Evolutionary conservation across 1,284 basidiomycete genomes (phyloP).

Genomic region (Pyrrhoderma lamaoense): DNA sequence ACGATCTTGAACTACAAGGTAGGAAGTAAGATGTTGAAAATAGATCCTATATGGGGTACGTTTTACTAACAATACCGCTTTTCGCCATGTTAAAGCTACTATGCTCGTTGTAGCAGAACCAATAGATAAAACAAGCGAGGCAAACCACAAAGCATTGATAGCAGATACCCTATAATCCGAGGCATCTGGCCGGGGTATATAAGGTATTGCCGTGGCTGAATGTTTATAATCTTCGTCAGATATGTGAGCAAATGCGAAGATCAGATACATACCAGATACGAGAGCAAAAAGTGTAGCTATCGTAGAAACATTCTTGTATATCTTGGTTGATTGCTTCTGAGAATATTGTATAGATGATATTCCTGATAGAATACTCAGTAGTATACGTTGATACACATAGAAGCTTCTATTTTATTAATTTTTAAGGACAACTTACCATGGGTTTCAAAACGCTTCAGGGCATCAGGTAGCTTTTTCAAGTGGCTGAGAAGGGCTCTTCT

Average conservation of each 20-base stretch:
- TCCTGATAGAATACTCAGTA: neutral
- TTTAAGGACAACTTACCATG: no score
- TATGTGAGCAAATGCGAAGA: neutral
- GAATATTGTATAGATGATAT: constrained; percentile 2
- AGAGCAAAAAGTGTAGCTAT: constrained; percentile 8
- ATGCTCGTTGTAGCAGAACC: neutral
- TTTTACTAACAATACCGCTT: constrained; percentile 4
- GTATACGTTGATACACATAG: no score
- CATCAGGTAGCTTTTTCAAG: no score
- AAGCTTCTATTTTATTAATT: no score
- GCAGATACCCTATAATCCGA: neutral
- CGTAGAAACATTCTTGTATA: neutral
- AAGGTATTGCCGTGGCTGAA: constrained; percentile 4
- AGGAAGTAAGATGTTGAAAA: neutral
- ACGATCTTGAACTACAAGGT: constrained; percentile 11
- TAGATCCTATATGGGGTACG: no score
- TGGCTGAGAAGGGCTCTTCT: no score
- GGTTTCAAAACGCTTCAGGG: no score
- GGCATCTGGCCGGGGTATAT: neutral
- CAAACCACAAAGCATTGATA: constrained; percentile 2
- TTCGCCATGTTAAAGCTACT: constrained; percentile 1
- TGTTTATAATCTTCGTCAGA: no score
- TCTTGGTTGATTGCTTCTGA: neutral
- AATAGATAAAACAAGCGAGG: constrained; percentile 9
- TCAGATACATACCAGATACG: constrained; percentile 1